Conservation (phyloP, 1,284 basidiomycete species). For the Omphalotus olearius region DNA sequence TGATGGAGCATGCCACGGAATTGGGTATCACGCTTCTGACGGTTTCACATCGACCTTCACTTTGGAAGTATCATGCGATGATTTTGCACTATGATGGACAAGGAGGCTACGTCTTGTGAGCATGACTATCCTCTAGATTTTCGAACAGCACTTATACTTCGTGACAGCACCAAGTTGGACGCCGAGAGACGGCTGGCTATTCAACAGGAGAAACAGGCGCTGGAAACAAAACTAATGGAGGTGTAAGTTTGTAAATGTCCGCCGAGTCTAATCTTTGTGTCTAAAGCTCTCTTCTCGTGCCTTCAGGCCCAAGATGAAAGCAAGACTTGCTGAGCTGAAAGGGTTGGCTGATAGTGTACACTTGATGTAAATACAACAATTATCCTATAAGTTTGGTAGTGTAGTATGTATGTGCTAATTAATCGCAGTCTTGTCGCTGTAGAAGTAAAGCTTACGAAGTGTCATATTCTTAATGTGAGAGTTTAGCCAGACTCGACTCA, state of each 20-base stretch:
- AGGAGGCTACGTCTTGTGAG: constrained; percentile 83
- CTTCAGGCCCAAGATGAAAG: constrained; percentile 76
- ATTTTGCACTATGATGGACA: constrained; percentile 88
- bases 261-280: too few species aligned
- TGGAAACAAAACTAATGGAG: constrained; percentile 78
- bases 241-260: constrained; percentile 43
- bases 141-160: not conserved
- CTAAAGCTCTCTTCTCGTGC: not conserved
- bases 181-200: constrained; percentile 88
- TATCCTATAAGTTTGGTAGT: too few species aligned
- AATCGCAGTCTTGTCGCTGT: too few species aligned
- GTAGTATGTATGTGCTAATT: too few species aligned
- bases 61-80: constrained; percentile 94
- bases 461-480: too few species aligned
- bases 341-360: constrained; percentile 22
- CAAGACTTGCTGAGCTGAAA: constrained; percentile 70
- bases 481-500: too few species aligned
- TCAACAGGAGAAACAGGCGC: constrained; percentile 89
- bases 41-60: constrained; percentile 86
- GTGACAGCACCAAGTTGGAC: constrained; percentile 77
- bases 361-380: not conserved
- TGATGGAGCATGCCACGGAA: constrained; percentile 92
- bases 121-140: constrained; percentile 16
- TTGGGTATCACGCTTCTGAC: constrained; percentile 89
- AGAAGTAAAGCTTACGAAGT: too few species aligned